Conservation (phyloP, 139 green algal genomes). For the Eudorina sp. region DNA sequence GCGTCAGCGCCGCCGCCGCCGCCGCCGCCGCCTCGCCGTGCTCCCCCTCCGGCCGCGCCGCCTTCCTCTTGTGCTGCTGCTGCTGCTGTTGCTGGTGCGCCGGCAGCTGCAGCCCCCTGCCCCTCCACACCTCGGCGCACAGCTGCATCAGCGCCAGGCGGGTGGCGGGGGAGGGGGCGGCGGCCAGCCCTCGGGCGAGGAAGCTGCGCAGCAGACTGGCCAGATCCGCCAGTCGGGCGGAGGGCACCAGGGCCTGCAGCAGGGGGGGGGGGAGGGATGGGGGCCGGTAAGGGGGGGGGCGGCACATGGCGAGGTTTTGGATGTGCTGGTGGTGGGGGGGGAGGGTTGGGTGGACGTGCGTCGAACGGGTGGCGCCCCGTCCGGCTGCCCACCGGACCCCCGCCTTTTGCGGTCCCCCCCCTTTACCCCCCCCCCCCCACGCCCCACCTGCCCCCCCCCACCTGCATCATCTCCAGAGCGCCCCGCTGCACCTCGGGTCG, state of each 20-base stretch:
- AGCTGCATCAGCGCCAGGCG: slow-evolving; percentile 28
- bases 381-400: too few species aligned
- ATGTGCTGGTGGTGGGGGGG: background rate
- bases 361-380: background rate
- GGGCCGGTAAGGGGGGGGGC: background rate
- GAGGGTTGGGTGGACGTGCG: background rate
- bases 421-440: background rate
- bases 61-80: background rate
- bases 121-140: background rate
- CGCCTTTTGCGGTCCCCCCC: too few species aligned
- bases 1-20: background rate
- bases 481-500: slow-evolving; percentile 4
- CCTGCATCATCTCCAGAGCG: slow-evolving; percentile 4
- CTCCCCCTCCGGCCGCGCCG: too few species aligned
- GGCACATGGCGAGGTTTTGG: background rate
- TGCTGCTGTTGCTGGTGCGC: background rate
- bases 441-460: background rate
- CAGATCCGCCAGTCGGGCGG: background rate
- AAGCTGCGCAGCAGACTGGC: background rate
- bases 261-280: background rate
- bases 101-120: background rate
- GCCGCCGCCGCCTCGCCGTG: background rate
- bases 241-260: background rate
- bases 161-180: background rate
- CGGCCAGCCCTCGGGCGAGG: background rate